Evolutionary conservation across 2,329 filamentous ascomycete genomes (phyloP), one percentile per base, ranked within the genome.

Genomic region (Anthostomella pinea): DNA sequence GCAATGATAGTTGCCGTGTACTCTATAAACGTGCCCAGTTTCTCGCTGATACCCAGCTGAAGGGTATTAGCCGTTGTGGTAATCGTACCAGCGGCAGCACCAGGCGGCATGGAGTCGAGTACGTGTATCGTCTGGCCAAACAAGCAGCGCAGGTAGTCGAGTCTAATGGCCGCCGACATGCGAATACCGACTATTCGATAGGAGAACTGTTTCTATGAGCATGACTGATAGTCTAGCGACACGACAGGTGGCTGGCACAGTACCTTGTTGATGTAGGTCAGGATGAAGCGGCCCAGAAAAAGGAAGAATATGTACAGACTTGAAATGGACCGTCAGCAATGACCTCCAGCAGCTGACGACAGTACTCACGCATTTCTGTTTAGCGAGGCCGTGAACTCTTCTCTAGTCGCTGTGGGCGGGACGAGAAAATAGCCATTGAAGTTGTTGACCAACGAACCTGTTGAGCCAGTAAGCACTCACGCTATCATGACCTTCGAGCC

Each of bases 281-380:
- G 63, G 13, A 65, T 54, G 47, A 85, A 81, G 30, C 82, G 78
- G 10, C 66, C 83, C 25, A 88, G 60, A 57, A 88, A 89, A 6
- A 89, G 66, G 37, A 79, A 78, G 36, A 88, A 74, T 51, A 88
- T 79, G 58, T 81, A 86, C 0, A 89, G 63, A 2, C 75, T 79
- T 41, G 14, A 35, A 33, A 21, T 8, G 13, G 23, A 15, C 14
- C 25, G 33, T 51, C 24, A 53, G 48, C 40, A 9, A 30, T 13
- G 11, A 29, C n/a, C 16, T n/a, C 7, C 6, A 16, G 17, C 7
- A 13, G 5, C 18, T 6, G 8, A 19, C 17, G 11, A 11, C 1
- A 22, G n/a, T 11, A 51, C 67, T 51, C 53, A 72, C 58, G 75
- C 60, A 40, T 74, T 64, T 30, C 49, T 61, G 46, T 77, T 68